Conservation (phyloP, 257 asterid genomes). For the Henckelia pumila region DNA sequence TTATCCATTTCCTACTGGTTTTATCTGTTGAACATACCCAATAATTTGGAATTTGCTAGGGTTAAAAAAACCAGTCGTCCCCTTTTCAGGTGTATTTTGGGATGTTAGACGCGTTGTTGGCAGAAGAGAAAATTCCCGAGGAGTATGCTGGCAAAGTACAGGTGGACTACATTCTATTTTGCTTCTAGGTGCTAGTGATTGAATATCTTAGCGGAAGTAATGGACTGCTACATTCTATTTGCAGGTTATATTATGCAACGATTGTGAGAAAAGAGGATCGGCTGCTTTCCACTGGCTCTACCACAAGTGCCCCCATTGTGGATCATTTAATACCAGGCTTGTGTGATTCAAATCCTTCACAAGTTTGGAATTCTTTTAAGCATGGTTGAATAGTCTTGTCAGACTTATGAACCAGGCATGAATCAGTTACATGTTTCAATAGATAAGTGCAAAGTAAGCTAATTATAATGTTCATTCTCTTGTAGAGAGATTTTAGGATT, state of each 20-base stretch:
- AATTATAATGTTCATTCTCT: constrained; percentile 29
- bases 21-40: constrained; percentile 5
- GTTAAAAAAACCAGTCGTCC: background rate
- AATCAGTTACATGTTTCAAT: constrained; percentile 20
- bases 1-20: constrained; percentile 10
- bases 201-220: background rate
- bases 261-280: constrained; percentile 72
- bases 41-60: background rate
- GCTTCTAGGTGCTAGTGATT: constrained; percentile 21
- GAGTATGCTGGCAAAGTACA: constrained; percentile 69
- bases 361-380: constrained; percentile 15
- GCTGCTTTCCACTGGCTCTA: constrained; percentile 76
- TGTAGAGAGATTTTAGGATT: constrained; percentile 29
- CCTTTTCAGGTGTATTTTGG: constrained; percentile 66
- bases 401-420: constrained; percentile 21
- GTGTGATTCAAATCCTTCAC: constrained; percentile 35
- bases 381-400: constrained; percentile 21
- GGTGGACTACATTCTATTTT: constrained; percentile 38
- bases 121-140: constrained; percentile 77
- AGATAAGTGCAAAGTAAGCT: constrained; percentile 22
- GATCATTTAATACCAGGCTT: constrained; percentile 82
- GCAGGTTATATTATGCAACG: constrained; percentile 87
- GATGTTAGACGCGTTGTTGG: constrained; percentile 74
- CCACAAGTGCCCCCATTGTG: constrained; percentile 79
- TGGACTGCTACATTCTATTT: constrained; percentile 19